phyloP scores from a whole-genome alignment of 352 stramenopile species.

The Thraustotheca clavata region DNA sequence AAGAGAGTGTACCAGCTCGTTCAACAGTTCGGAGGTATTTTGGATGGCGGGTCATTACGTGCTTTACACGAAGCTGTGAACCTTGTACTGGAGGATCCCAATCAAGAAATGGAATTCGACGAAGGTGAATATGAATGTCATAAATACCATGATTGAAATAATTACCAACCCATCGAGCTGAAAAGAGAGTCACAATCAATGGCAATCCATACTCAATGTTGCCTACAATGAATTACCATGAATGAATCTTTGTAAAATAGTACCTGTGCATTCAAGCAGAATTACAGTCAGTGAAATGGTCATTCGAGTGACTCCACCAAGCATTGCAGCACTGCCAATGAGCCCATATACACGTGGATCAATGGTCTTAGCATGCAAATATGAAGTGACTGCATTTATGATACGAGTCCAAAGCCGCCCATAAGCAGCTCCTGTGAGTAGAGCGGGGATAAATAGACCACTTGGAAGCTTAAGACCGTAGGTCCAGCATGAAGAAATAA shows the following conservation, averaged over 20 bases:
- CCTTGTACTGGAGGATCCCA: constrained; percentile 61
- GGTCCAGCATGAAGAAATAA: constrained; percentile 83
- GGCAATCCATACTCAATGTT: constrained; percentile 97
- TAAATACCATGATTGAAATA: constrained; percentile 99
- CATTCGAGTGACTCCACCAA: constrained; percentile 96
- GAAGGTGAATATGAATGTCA: constrained; percentile 97
- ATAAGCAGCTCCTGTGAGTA: constrained; percentile 94
- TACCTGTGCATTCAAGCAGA: constrained; percentile 93
- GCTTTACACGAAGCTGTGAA: constrained; percentile 67
- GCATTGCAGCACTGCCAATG: constrained; percentile 91
- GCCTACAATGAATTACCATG: constrained; percentile 25
- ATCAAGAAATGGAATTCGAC: constrained; percentile 66
- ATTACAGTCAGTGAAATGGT: constrained; percentile 98
- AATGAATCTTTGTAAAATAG: no score
- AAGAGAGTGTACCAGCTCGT: constrained; percentile 29
- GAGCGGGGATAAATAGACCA: constrained; percentile 94
- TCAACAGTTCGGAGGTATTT: constrained; percentile 93
- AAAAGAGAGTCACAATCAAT: constrained; percentile 96
- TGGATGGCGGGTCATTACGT: constrained; percentile 94
- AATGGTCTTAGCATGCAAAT: constrained; percentile 45
- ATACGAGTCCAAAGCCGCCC: constrained; percentile 83
- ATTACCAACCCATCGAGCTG: constrained; percentile 95
- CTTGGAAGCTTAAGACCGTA: constrained; percentile 95
- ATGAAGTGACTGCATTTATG: constrained; percentile 66
- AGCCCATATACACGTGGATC: constrained; percentile 92